Evolutionary conservation across 371 early-diverging fungal genomes (phyloP).

Genomic region (Mortierella sp.): DNA sequence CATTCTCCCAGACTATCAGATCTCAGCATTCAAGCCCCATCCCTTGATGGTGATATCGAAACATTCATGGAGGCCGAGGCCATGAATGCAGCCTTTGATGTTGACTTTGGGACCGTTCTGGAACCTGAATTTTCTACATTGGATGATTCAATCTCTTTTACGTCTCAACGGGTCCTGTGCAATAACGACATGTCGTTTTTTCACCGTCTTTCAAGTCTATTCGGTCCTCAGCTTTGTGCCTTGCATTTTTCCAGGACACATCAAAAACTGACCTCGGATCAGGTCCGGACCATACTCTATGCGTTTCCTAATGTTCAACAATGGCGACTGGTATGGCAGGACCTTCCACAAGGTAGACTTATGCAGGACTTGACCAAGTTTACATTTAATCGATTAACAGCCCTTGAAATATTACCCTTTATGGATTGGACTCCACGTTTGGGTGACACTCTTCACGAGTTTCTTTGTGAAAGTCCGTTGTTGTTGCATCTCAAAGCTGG

Average conservation of each 20-base stretch:
- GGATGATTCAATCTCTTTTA: neutral
- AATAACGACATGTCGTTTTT: conserved; percentile 12
- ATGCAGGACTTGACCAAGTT: conserved; percentile 24
- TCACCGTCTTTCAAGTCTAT: conserved; percentile 17
- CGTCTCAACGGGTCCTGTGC: neutral
- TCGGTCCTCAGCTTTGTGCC: conserved; percentile 24
- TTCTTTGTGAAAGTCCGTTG: conserved; percentile 17
- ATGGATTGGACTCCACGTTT: conserved; percentile 22
- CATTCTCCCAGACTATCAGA: conserved; percentile 17
- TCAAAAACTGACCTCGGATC: conserved; percentile 11
- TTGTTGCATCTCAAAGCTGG: conserved; percentile 30
- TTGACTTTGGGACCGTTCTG: neutral
- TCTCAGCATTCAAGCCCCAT: conserved; percentile 14
- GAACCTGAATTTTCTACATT: neutral
- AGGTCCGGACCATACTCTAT: conserved; percentile 16
- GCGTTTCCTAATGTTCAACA: conserved; percentile 21
- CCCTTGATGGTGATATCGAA: neutral
- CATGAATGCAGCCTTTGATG: neutral
- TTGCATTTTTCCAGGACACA: conserved; percentile 23
- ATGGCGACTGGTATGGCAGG: conserved; percentile 28
- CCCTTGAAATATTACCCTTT: conserved; percentile 24
- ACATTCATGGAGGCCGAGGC: neutral
- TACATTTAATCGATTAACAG: conserved; percentile 24
- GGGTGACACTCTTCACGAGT: conserved; percentile 29
- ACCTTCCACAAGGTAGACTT: conserved; percentile 15